Evolutionary conservation across 148 eudicot species (phyloP), one percentile per base, ranked within the genome.

Genomic region (Diospyros lotus): DNA sequence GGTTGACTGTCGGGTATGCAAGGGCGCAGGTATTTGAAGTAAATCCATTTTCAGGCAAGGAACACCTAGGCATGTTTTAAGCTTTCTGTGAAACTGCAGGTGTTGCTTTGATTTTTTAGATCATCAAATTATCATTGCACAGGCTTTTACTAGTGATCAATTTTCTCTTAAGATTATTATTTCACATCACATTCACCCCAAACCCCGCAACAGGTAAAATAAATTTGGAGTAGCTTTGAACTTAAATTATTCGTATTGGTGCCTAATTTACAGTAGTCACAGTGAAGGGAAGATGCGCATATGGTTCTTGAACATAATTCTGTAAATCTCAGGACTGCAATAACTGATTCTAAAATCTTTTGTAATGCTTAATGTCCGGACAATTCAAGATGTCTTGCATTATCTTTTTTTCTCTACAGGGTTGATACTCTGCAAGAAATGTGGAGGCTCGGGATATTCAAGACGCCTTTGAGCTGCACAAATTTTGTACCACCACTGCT

Each of bases 1-100:
- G 83, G 89, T 93, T 70, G 96, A 95, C 64, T 95, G 99, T 86
- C 93, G 90, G 79, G 98, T 95, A 75, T 95, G 99, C 97, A 95
- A 93, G 85, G 99, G 99, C 17, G 41, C 3, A 2, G 64, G 59
- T 56, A 2, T 12, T 56, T n/a, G 3, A 4, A 2, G 59, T 4
- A 2, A 56, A 2, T 14, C n/a, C 71, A 50, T 28, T 28, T 5
- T 10, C 3, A 28, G 28, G 46, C 4, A 1, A 28, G 28, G 28
- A 28, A 61, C 40, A 1, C 5, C 17, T 67, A 18, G 14, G 5
- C 48, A 46, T 5, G n/a, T 48, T 4, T 18, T 50, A 18, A 8
- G 0, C 50, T 2, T 2, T 1, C 1, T n/a, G 7, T 68, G 42
- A 18, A 28, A 0, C 5, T 4, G 38, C 3, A 45, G n/a, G 10